Base-by-base conservation (phyloP, 345 rosid genomes). In the Hibiscus mutabilis region DNA sequence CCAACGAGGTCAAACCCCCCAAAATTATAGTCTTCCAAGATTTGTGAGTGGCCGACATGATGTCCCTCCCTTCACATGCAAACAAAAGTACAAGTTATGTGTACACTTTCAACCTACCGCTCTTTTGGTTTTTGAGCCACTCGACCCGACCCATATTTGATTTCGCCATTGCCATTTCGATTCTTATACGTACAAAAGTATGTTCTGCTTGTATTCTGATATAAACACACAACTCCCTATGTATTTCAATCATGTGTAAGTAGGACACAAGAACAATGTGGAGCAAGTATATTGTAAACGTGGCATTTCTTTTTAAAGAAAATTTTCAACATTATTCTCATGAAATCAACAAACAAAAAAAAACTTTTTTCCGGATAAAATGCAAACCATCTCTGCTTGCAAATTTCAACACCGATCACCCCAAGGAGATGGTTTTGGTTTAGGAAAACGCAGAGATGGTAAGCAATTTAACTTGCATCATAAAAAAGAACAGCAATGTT, bases 311-410 rank as follows among this genome's bases (percentile, higher is more conserved):
- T 29, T 29, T 2, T 29, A 29, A 29, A 29, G 22, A 11, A 55
- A 8, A 8, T 15, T 29, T n/a, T 18, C 25, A 19, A 2, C 15
- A 68, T 57, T 58, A 31, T 65, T 62, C 27, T 51, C 52, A 21
- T 52, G 40, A 52, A 52, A 52, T 18, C 22, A 52, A 52, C 15
- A 16, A 37, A 21, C 15, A 71, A 6, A n/a, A 51, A 51, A 51
- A 19, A 51, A 27, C 56, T 68, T 42, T 59, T 44, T 70, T 70
- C 78, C 72, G 73, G 88, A 74, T 79, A 81, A 86, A 86, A 81
- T 88, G 90, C 88, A 79, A 77, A 83, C 86, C 79, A 84, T 84
- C 87, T 84, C 86, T 70, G 65, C 76, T 79, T 76, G 63, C 76
- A 70, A 56, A 60, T 72, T 60, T 79, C 80, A 76, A 21, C 31